Evolutionary conservation across 2,329 filamentous ascomycete genomes (phyloP).

Genomic region (Fusarium sp.): DNA sequence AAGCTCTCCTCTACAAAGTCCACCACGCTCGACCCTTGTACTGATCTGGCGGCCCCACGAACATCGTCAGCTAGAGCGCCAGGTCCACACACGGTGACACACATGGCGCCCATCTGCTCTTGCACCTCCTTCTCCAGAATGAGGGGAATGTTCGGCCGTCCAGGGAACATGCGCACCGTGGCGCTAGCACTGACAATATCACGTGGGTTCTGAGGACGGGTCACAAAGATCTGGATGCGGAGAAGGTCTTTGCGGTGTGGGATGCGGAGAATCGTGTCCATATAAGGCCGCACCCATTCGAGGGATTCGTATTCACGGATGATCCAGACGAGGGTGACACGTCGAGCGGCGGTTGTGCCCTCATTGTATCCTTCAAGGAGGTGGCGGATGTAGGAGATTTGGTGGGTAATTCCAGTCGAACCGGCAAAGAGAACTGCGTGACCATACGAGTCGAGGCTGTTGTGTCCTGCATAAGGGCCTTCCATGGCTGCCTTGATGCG

Average conservation of each 20-base stretch:
- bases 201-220: conserved; percentile 82
- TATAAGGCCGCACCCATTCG: conserved; percentile 93
- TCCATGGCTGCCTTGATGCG: conserved; percentile 79
- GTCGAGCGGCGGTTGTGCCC: conserved; percentile 80
- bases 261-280: conserved; percentile 77
- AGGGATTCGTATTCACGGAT: conserved; percentile 88
- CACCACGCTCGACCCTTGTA: conserved; percentile 70
- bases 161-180: conserved; percentile 91
- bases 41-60: conserved; percentile 69
- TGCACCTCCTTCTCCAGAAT: conserved; percentile 84
- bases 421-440: conserved; percentile 91
- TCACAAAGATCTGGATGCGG: conserved; percentile 89
- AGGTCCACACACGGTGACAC: conserved; percentile 81
- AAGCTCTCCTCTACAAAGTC: conserved; percentile 84
- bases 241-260: conserved; percentile 83
- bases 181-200: conserved; percentile 79
- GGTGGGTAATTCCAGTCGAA: conserved; percentile 94
- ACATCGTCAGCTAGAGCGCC: conserved; percentile 81
- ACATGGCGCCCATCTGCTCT: conserved; percentile 87
- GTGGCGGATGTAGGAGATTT: conserved; percentile 86
- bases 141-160: conserved; percentile 82
- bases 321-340: conserved; percentile 88
- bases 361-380: conserved; percentile 74
- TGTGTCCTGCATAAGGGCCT: conserved; percentile 86
- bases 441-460: conserved; percentile 90